Base-by-base conservation (phyloP, 345 rosid species). In the Mercurialis annua region DNA sequence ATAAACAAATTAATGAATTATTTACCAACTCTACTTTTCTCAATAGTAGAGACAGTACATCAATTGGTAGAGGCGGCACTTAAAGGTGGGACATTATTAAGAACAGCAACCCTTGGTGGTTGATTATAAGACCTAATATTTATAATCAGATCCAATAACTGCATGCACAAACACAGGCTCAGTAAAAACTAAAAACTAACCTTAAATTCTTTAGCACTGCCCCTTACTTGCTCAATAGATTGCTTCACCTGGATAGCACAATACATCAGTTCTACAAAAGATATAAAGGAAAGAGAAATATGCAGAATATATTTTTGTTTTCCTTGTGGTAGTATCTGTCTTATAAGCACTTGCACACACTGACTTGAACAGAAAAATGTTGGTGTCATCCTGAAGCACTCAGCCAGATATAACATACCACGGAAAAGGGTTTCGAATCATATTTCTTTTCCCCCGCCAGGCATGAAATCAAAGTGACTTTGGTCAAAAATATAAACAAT, bases 191-290 rank as follows among this genome's bases (percentile, higher is more conserved):
- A n/a, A n/a, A 47, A 63, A 72, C 76, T 77, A 51, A 92, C 96
- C 86, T 80, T 83, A 54, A 72, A 73, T 36, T 75, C 82, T 59
- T 73, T 79, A 15, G 72, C 83, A 81, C 66, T 71, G 81, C 66
- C 54, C 77, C 81, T 80, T 74, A 80, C 47, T 74, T 80, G 69
- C 73, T 82, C 78, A 55, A 85, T 34, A 34, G 68, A 80, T 56
- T 75, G 79, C 77, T 81, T 85, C 72, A 79, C 76, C 96, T 92
- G 87, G 62, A 76, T 72, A 49, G 57, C 53, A 66, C 23, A 74
- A 64, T 38, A 23, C 68, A 64, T 68, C 23, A 66, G 29, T 40
- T 10, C 8, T 51, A n/a, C 59, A 65, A 33, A 6, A 34, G 42
- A 50, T 36, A 51, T 14, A n/a, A 24, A 43, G 31, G 23, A 6